A percentile compares a stretch with the other conserved stretches of the same genome.
phyloP scores from a whole-genome alignment of 306 rosid genomes.

The Castanea mollissima region DNA sequence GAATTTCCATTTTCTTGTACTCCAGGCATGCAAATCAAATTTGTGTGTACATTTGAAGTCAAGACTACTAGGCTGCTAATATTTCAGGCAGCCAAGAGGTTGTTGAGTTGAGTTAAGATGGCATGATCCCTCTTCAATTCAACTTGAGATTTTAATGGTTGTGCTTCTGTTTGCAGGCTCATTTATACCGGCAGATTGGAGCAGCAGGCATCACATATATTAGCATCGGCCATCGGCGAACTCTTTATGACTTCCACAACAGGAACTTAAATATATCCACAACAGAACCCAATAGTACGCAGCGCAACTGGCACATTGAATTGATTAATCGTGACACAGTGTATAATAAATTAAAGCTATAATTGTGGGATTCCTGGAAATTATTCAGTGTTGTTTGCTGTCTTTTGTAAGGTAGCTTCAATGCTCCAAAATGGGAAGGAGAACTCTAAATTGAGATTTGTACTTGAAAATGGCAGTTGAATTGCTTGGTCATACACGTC shows the following conservation, averaged over 20 bases:
- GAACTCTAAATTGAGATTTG: no score
- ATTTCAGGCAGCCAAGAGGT: background rate
- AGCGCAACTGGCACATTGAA: slow-evolving; percentile 63
- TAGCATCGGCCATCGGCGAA: slow-evolving; percentile 80
- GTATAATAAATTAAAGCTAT: background rate
- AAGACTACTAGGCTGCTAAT: background rate
- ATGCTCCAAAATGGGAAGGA: no score
- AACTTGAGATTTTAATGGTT: slow-evolving; percentile 12
- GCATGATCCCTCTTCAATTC: background rate
- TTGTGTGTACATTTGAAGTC: background rate
- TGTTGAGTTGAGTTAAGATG: background rate
- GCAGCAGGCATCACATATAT: slow-evolving; percentile 79
- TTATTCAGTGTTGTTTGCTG: background rate
- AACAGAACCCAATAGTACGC: slow-evolving; percentile 27
- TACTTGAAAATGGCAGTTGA: no score
- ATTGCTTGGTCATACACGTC: no score
- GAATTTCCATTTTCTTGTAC: background rate
- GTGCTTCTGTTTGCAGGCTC: slow-evolving; percentile 52
- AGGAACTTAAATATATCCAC: slow-evolving; percentile 54
- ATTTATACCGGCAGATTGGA: slow-evolving; percentile 63
- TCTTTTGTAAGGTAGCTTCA: no score
- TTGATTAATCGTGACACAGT: slow-evolving; percentile 31
- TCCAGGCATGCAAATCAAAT: background rate
- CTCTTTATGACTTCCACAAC: slow-evolving; percentile 57
- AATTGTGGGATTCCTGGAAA: background rate